These are phyloP conservation scores for Edaphochlamys debaryana DNA, from an alignment of 139 green algal genomes.

Conservation along the genomic window DNA sequence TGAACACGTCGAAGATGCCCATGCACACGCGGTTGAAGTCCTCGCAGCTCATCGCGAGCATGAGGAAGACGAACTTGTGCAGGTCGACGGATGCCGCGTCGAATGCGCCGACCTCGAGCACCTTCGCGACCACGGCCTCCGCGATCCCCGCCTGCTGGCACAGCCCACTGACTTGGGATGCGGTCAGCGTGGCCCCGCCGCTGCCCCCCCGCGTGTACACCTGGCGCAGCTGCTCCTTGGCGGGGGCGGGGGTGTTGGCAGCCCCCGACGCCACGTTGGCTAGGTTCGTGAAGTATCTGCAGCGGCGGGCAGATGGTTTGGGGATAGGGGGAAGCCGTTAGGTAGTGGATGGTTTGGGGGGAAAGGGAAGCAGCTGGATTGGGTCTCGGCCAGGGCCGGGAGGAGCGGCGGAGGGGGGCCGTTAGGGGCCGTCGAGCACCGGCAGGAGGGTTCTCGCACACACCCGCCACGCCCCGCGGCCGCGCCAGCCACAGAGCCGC, in stretches of 20 bases:
- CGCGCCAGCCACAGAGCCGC: no score
- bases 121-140: constrained; percentile 48
- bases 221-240: constrained; percentile 51
- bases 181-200: neutral
- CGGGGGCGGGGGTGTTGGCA: constrained; percentile 33
- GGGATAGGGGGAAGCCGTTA: no score
- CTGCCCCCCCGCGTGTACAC: constrained; percentile 44
- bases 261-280: constrained; percentile 52
- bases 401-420: no score
- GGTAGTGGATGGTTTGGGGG: no score
- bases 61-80: constrained; percentile 61
- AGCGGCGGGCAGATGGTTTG: no score
- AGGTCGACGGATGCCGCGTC: constrained; percentile 20
- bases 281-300: constrained; percentile 82
- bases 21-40: constrained; percentile 49
- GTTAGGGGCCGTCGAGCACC: no score
- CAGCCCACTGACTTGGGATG: constrained; percentile 46
- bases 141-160: constrained; percentile 52
- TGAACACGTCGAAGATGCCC: constrained; percentile 58
- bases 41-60: constrained; percentile 64
- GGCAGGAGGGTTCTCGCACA: no score
- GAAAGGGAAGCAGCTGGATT: no score
- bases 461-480: no score
- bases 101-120: constrained; percentile 49
- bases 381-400: no score